A percentile compares a stretch with the other conserved stretches of the same genome.
Conservation (phyloP, 768 basidiomycete genomes). For the Lactarius indigo region DNA sequence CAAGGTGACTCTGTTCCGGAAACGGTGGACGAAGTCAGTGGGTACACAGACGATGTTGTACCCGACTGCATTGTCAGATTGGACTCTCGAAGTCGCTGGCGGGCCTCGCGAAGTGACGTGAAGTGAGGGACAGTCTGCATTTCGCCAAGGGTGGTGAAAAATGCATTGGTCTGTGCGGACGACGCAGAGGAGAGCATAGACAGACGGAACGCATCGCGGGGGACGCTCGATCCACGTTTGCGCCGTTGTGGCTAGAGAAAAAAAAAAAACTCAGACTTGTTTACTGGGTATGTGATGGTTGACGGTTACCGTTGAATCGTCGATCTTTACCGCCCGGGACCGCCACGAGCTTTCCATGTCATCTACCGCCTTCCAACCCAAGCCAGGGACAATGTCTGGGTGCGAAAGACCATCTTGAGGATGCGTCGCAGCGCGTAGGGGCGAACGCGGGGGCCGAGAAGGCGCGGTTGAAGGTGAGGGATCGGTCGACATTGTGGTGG, state of each 20-base stretch:
- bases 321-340: slow-evolving; percentile 19
- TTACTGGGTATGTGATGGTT: not conserved
- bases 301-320: slow-evolving; percentile 21
- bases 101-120: slow-evolving; percentile 26
- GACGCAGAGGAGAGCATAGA: slow-evolving; percentile 24
- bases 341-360: slow-evolving; percentile 24
- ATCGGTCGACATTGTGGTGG: slow-evolving; percentile 15
- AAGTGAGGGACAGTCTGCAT: slow-evolving; percentile 28
- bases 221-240: slow-evolving; percentile 27
- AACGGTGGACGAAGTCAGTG: slow-evolving; percentile 62
- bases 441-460: slow-evolving; percentile 25
- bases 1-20: slow-evolving; percentile 61
- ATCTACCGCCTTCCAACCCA: slow-evolving; percentile 20
- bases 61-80: slow-evolving; percentile 60
- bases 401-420: slow-evolving; percentile 12
- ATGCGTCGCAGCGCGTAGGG: slow-evolving; percentile 20
- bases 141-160: slow-evolving; percentile 23
- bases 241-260: slow-evolving; percentile 13
- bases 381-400: slow-evolving; percentile 13
- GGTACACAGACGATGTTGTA: slow-evolving; percentile 75
- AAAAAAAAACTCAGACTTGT: slow-evolving; percentile 1
- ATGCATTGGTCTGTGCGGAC: slow-evolving; percentile 23
- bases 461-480: slow-evolving; percentile 13
- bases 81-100: slow-evolving; percentile 41
- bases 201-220: slow-evolving; percentile 26